These are phyloP conservation scores for Trichoderma brevicompactum DNA, from an alignment of 2,329 filamentous ascomycete genomes.

Conservation along the genomic window DNA sequence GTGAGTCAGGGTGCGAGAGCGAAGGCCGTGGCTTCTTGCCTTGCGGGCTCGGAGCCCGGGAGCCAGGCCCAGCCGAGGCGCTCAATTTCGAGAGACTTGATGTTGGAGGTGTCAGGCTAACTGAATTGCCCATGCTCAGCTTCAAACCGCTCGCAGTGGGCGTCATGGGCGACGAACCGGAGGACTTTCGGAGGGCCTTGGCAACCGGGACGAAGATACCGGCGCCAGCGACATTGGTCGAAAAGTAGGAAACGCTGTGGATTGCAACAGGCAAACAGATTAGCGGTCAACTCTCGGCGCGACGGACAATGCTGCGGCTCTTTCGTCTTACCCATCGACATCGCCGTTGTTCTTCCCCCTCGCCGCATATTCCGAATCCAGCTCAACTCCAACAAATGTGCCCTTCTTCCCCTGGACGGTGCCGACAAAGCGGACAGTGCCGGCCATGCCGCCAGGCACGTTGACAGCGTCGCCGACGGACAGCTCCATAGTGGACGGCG, in stretches of 20 bases:
- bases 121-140: slow-evolving; percentile 58
- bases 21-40: slow-evolving; percentile 76
- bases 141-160: slow-evolving; percentile 64
- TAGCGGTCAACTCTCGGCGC: slow-evolving; percentile 20
- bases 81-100: slow-evolving; percentile 78
- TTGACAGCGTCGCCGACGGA: slow-evolving; percentile 84
- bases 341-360: slow-evolving; percentile 95
- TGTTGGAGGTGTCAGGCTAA: slow-evolving; percentile 66
- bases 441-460: slow-evolving; percentile 90
- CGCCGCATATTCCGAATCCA: slow-evolving; percentile 76
- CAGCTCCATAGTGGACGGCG: slow-evolving; percentile 57
- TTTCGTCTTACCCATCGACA: slow-evolving; percentile 79
- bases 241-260: slow-evolving; percentile 74
- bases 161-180: slow-evolving; percentile 64
- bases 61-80: slow-evolving; percentile 78
- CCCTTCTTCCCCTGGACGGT: slow-evolving; percentile 87
- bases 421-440: slow-evolving; percentile 87
- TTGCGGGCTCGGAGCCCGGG: slow-evolving; percentile 69
- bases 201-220: slow-evolving; percentile 92
- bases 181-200: slow-evolving; percentile 74
- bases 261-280: slow-evolving; percentile 17
- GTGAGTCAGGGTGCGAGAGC: slow-evolving; percentile 86
- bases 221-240: slow-evolving; percentile 74
- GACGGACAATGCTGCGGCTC: slow-evolving; percentile 22
- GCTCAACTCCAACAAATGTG: slow-evolving; percentile 88